Base-by-base conservation (phyloP, 2,329 filamentous ascomycete genomes). In the Geosmithia flava region DNA sequence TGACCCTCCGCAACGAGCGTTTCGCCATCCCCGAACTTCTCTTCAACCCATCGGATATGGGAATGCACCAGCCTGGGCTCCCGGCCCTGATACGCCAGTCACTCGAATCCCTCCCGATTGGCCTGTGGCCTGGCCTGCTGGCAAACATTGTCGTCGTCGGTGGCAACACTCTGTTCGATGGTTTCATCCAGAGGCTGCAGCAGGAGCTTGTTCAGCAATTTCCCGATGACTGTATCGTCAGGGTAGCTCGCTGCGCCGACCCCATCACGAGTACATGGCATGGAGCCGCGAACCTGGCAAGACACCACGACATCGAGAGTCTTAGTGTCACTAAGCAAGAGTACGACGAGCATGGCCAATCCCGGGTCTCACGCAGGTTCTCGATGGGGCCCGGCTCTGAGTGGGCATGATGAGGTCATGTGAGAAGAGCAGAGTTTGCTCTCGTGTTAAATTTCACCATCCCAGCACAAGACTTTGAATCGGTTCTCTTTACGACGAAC, bases 111-210 rank as follows among this genome's bases (percentile, higher is more conserved):
- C 65, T 97, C 10, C 93, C 93, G 0, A 74, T 85, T n/a, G 87
- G 86, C 0, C 67, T 97, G 7, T 90, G 88, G 77, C 85, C 89
- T 1, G 83, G 82, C 0, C 76, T 96, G 54, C 67, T 97, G 44
- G 84, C 87, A 39, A 98, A 97, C 55, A 78, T 97, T 3, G 68
- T 96, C 2, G 83, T 95, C 0, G 87, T 96, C 0, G 93, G 93
- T 2, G 93, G 93, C 3, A 95, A 87, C 59, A 76, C 85, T 0
- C 71, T 84, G 17, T 81, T 96, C 23, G 75, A 83, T 1, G 90
- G 90, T 0, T 91, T 98, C 53, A 76, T 89, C 53, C 79, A 87
- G 59, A 77, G 93, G 49, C 62, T 98, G 55, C 82, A 87, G 62
- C 71, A 74, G 30, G 89, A 94, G 57, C 68, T 95, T 8, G 75